Evolutionary conservation across 495 filamentous ascomycete genomes (phyloP), one percentile per base, ranked within the genome.

Genomic region (Hypoxylon fuscum): DNA sequence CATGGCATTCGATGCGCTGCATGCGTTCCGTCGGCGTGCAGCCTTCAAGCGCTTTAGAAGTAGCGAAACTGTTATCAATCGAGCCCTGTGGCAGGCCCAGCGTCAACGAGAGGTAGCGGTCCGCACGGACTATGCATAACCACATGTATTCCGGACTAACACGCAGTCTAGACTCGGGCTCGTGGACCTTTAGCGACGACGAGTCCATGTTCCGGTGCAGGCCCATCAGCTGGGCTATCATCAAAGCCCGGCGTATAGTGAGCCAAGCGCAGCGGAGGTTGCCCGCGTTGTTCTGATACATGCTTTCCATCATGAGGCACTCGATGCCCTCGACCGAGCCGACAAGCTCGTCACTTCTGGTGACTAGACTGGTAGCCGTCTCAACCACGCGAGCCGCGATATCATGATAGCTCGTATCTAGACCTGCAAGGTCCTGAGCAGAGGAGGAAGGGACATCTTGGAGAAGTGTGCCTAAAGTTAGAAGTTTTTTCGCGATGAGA

Each of bases 261-360:
- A 81, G 51, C 75, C 73, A 82, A 0, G 74, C 69, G 1, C 71
- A 72, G 20, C 77, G 79, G 6, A 85, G 71, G 48, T 81, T 80
- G 1, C 82, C 82, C 8, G 54, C 63, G 32, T 81, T 76, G 31
- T 74, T 75, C 20, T 80, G 74, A 59, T 81, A 82, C 48, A 79
- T 58, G 22, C 71, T 72, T 56, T 84, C 81, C 6, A 82, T 68
- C 59, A 85, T 78, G 32, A 85, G 66, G 59, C 79, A 83, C 52
- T 84, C 80, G 9, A 85, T 49, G 5, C 74, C 77, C 47, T 84
- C 81, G 17, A 84, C 54, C 0, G 69, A 78, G 58, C 64, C 54
- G 41, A 73, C 55, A n/a, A 83, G 72, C 11, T 80, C 76, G 29
- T 85, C 81, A 46, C 83, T 79, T 17, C 70, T 75, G 0, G 77